Conservation (phyloP, 768 basidiomycete species). For the Leccinum arenicola region DNA sequence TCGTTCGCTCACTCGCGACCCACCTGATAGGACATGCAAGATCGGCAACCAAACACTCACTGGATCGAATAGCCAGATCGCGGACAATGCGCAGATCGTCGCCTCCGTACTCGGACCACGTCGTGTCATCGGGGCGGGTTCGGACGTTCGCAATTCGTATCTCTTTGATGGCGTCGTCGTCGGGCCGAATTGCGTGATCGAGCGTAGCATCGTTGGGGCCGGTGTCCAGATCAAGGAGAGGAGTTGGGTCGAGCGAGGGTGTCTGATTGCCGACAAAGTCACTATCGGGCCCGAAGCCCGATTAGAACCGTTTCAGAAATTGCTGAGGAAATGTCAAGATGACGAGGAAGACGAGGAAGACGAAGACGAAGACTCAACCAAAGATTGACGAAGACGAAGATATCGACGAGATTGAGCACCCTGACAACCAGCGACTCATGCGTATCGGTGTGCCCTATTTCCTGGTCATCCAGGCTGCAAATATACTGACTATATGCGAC, state of each 20-base stretch:
- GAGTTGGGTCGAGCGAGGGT: constrained; percentile 67
- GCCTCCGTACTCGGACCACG: constrained; percentile 78
- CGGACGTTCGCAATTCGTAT: constrained; percentile 71
- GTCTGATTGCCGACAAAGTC: constrained; percentile 80
- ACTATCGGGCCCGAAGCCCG: constrained; percentile 69
- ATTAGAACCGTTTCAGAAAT: constrained; percentile 65
- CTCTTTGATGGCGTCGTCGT: constrained; percentile 78
- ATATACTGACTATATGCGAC: constrained; percentile 3
- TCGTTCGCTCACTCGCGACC: neutral
- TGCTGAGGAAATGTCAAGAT: constrained; percentile 53
- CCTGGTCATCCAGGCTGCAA: neutral
- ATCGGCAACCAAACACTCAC: constrained; percentile 82
- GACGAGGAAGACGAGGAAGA: constrained; percentile 35
- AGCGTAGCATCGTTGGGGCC: constrained; percentile 78
- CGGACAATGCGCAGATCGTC: constrained; percentile 61
- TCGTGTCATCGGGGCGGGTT: constrained; percentile 69
- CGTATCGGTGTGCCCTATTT: constrained; percentile 54
- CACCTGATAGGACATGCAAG: constrained; percentile 69
- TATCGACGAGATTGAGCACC: constrained; percentile 55
- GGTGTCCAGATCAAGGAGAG: constrained; percentile 70
- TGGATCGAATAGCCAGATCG: constrained; percentile 70
- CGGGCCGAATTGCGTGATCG: constrained; percentile 68
- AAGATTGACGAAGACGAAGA: constrained; percentile 60
- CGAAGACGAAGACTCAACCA: constrained; percentile 39
- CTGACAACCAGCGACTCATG: constrained; percentile 74